Percentiles rank a stretch among this genome's conserved stretches.
These are phyloP conservation scores for Rhizophora mangle DNA, from an alignment of 345 rosid species.

Conservation along the genomic window DNA sequence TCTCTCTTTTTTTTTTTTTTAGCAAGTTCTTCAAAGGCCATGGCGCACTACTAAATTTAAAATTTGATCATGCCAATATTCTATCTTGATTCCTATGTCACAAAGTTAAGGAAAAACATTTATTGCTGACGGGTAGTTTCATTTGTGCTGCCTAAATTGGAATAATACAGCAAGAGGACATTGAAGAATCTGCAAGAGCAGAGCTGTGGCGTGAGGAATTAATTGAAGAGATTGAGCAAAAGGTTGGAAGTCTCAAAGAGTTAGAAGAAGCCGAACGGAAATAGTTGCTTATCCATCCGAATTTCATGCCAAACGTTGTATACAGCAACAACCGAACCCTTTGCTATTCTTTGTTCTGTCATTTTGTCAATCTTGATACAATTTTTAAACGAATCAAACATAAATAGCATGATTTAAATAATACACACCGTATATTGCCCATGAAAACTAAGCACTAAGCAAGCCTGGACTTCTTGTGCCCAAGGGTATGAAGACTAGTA, in stretches of 20 bases:
- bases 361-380: too few relatives aligned
- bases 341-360: background rate
- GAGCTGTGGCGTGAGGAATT: constrained; percentile 92
- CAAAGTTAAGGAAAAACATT: background rate
- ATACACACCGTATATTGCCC: too few relatives aligned
- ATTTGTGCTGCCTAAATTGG: background rate
- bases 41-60: too few relatives aligned
- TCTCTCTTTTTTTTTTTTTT: too few relatives aligned
- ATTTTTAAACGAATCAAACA: too few relatives aligned
- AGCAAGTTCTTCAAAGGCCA: too few relatives aligned
- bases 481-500: too few relatives aligned
- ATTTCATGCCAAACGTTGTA: background rate
- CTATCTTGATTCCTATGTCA: too few relatives aligned
- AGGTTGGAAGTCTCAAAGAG: constrained; percentile 77
- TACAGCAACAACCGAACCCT: background rate
- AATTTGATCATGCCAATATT: too few relatives aligned
- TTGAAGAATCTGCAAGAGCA: constrained; percentile 83
- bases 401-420: too few relatives aligned
- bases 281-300: constrained; percentile 18
- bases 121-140: background rate
- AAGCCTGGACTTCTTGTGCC: too few relatives aligned
- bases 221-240: constrained; percentile 92
- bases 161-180: constrained; percentile 71
- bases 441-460: too few relatives aligned
- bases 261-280: constrained; percentile 78